These are phyloP conservation scores for Aspergillus amoenus DNA, from an alignment of 2,329 filamentous ascomycete genomes.

Conservation along the genomic window DNA sequence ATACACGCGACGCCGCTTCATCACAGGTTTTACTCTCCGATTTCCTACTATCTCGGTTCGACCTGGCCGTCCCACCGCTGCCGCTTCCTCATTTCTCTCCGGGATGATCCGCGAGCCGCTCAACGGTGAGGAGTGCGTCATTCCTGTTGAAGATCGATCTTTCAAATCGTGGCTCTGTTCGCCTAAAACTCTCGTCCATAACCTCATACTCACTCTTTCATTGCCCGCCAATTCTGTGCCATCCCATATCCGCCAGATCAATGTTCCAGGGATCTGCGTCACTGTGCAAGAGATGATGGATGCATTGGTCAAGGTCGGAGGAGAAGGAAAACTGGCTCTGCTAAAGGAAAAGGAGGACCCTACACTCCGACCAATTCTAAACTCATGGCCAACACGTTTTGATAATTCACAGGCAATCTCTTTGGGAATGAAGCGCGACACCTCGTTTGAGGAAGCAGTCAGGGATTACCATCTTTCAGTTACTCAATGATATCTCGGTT, in stretches of 20 bases:
- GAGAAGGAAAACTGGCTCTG: slow-evolving; percentile 51
- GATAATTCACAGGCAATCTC: slow-evolving; percentile 53
- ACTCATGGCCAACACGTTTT: slow-evolving; percentile 58
- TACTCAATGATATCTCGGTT: slow-evolving; percentile 11
- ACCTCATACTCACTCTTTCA: slow-evolving; percentile 52
- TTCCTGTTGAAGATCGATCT: slow-evolving; percentile 50
- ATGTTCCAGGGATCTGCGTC: slow-evolving; percentile 56
- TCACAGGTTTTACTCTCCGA: slow-evolving; percentile 59
- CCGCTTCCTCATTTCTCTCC: slow-evolving; percentile 62
- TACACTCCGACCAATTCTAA: slow-evolving; percentile 52
- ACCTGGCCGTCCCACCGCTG: slow-evolving; percentile 59
- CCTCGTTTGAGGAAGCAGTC: slow-evolving; percentile 55
- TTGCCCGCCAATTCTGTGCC: slow-evolving; percentile 43
- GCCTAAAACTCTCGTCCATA: slow-evolving; percentile 53
- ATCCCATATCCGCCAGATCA: slow-evolving; percentile 52
- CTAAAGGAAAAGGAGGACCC: slow-evolving; percentile 54
- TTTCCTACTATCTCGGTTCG: slow-evolving; percentile 64
- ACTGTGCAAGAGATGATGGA: slow-evolving; percentile 58
- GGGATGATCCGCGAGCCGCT: slow-evolving; percentile 66
- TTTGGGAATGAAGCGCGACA: slow-evolving; percentile 54
- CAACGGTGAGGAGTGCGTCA: slow-evolving; percentile 53
- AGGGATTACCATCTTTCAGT: slow-evolving; percentile 53
- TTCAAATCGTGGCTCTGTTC: slow-evolving; percentile 58
- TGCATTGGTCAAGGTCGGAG: slow-evolving; percentile 55
- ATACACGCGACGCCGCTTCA: slow-evolving; percentile 58